Conservation (phyloP, 2,329 filamentous ascomycete genomes). For the Ceratocystis huliohia region DNA sequence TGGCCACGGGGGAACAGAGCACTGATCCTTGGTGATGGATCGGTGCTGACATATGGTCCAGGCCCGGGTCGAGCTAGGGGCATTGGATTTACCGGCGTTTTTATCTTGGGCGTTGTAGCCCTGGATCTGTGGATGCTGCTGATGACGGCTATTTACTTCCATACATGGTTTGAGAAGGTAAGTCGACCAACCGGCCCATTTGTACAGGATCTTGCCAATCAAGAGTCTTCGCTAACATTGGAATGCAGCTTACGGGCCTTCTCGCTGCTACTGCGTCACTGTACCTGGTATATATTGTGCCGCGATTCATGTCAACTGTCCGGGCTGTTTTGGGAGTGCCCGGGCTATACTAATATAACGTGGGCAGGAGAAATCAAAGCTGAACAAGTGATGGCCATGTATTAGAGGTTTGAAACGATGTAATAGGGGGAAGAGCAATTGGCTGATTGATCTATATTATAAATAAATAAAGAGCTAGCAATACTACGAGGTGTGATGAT, state of each 20-base stretch:
- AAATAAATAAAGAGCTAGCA: no score
- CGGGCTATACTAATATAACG: slow-evolving; percentile 33
- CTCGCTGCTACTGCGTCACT: slow-evolving; percentile 36
- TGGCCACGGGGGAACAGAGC: slow-evolving; percentile 48
- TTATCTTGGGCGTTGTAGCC: slow-evolving; percentile 50
- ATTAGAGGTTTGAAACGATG: not conserved
- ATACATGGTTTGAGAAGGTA: slow-evolving; percentile 97
- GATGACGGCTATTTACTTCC: slow-evolving; percentile 97
- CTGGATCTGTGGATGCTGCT: slow-evolving; percentile 90
- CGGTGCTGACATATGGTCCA: slow-evolving; percentile 39
- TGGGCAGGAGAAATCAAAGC: not conserved
- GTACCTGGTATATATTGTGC: slow-evolving; percentile 41
- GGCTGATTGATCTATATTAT: no score
- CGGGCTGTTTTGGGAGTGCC: slow-evolving; percentile 38
- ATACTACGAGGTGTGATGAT: no score
- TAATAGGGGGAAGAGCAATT: not conserved
- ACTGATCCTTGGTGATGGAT: slow-evolving; percentile 53
- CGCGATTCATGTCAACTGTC: slow-evolving; percentile 37
- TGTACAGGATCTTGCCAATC: not conserved
- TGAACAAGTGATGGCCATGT: not conserved
- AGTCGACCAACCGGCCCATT: slow-evolving; percentile 23
- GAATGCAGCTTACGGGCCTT: slow-evolving; percentile 39
- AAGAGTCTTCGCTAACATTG: slow-evolving; percentile 22
- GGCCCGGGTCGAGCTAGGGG: slow-evolving; percentile 32
- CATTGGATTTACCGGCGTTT: slow-evolving; percentile 35